Evolutionary conservation across 805 yeast genomes (phyloP).

Genomic region (Myxozyma vanderwaltii): DNA sequence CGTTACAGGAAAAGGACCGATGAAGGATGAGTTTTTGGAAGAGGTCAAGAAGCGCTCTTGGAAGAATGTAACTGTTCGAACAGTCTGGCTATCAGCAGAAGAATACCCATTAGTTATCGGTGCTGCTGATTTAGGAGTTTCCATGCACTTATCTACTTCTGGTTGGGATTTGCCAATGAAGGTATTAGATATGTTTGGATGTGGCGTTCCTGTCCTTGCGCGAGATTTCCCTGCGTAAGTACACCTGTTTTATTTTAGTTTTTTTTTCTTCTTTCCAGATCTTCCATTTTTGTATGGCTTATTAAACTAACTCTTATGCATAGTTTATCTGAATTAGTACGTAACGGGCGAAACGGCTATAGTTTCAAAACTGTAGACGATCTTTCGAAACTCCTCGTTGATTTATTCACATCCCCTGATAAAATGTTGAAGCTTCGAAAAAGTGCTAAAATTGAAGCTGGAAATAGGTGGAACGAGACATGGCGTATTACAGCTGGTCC

Average conservation of each 20-base stretch:
- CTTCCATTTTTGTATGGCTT: background rate
- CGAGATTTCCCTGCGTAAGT: slow-evolving; percentile 66
- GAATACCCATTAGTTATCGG: slow-evolving; percentile 78
- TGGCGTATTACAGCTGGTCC: slow-evolving; percentile 63
- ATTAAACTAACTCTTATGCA: background rate
- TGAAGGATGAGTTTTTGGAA: slow-evolving; percentile 59
- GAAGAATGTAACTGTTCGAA: slow-evolving; percentile 56
- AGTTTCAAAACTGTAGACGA: slow-evolving; percentile 50
- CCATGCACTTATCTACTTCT: slow-evolving; percentile 87
- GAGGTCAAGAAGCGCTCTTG: slow-evolving; percentile 47
- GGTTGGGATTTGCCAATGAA: slow-evolving; percentile 98
- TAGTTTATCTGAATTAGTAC: slow-evolving; percentile 66
- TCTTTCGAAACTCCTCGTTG: slow-evolving; percentile 44
- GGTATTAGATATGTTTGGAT: slow-evolving; percentile 92
- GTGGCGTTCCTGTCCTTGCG: slow-evolving; percentile 89
- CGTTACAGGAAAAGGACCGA: slow-evolving; percentile 98
- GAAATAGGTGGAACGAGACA: slow-evolving; percentile 69
- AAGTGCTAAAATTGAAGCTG: slow-evolving; percentile 77
- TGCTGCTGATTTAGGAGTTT: slow-evolving; percentile 82
- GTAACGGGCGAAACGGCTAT: slow-evolving; percentile 69
- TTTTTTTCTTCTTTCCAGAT: background rate
- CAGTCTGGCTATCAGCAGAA: slow-evolving; percentile 75
- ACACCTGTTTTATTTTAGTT: no score
- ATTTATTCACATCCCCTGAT: slow-evolving; percentile 40
- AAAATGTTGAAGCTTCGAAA: slow-evolving; percentile 49